Percentiles rank a stretch among this genome's conserved stretches.
Evolutionary conservation across 2,329 filamentous ascomycete genomes (phyloP).

Genomic region (Teratosphaeria destructans): DNA sequence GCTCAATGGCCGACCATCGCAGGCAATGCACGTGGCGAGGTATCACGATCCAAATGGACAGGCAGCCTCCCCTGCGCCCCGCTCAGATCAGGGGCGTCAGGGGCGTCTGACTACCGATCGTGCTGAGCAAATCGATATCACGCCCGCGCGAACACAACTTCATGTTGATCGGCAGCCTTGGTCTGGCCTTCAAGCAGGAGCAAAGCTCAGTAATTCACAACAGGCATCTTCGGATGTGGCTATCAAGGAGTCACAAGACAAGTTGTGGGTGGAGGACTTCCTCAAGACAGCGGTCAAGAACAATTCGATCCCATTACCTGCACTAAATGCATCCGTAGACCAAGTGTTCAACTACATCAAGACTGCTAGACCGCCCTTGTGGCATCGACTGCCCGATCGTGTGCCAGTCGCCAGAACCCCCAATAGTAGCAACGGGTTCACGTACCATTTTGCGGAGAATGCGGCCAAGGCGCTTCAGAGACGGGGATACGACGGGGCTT

Average conservation of each 20-base stretch:
- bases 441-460: background rate
- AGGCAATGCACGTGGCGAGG: background rate
- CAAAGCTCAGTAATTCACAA: background rate
- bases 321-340: background rate
- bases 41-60: background rate
- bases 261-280: background rate
- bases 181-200: background rate
- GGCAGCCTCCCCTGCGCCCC: background rate
- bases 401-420: background rate
- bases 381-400: background rate
- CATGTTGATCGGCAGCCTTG: background rate
- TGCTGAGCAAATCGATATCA: background rate
- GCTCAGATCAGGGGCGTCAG: background rate
- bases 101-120: background rate
- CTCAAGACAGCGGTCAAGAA: background rate
- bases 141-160: background rate
- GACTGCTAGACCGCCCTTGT: background rate
- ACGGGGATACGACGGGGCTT: background rate
- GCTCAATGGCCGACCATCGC: background rate
- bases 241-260: background rate
- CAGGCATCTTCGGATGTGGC: background rate
- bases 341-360: background rate
- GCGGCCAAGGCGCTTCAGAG: background rate
- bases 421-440: background rate
- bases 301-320: background rate